phyloP scores from a whole-genome alignment of 345 rosid species.

The rapeseed (Brassica napus) region Da-Ae NC_063439.1:16465001-16465500 shows the following conservation, averaged over 20 bases:
- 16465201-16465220: background rate
- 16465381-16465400: background rate
- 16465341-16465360: background rate
- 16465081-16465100: too few species aligned
- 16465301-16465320: background rate
- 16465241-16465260: background rate
- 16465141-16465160: too few species aligned
- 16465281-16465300: conserved; percentile 5
- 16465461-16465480: background rate
- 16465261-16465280: background rate
- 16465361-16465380: background rate
- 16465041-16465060: too few species aligned
- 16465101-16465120: background rate
- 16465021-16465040: too few species aligned
- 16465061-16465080: too few species aligned
- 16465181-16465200: background rate
- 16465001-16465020: too few species aligned
- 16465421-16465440: background rate
- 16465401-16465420: background rate
- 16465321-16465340: background rate
- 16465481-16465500: background rate
- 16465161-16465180: too few species aligned
- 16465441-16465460: background rate
- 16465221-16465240: background rate
- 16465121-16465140: background rate